These are phyloP conservation scores for Naganishia sp. DNA, from an alignment of 1,284 basidiomycete species.

Conservation along the genomic window DNA sequence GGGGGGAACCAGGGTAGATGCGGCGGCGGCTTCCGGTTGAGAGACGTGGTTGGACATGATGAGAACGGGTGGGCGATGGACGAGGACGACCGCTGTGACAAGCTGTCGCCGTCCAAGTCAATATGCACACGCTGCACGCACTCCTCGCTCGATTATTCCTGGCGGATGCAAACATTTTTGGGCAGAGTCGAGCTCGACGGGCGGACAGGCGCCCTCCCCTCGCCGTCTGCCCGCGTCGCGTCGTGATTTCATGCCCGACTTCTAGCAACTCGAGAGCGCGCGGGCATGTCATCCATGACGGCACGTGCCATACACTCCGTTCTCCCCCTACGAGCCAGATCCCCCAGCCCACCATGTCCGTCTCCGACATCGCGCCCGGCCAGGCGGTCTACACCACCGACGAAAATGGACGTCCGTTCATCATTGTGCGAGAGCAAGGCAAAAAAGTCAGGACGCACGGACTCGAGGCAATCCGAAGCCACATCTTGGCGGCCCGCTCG, in stretches of 20 bases:
- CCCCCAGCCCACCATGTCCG: slow-evolving; percentile 29
- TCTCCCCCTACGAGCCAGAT: not conserved
- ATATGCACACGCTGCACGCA: not conserved
- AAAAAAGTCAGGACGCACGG: slow-evolving; percentile 95
- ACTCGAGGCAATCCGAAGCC: slow-evolving; percentile 92
- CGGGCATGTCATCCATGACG: no score
- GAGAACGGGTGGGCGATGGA: not conserved
- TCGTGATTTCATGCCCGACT: slow-evolving; percentile 14
- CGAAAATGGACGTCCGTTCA: slow-evolving; percentile 82
- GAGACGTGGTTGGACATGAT: slow-evolving; percentile 28
- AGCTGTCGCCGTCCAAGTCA: not conserved
- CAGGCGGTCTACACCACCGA: slow-evolving; percentile 84
- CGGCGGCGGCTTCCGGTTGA: slow-evolving; percentile 18
- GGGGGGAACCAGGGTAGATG: slow-evolving; percentile 28
- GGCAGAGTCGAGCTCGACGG: not conserved
- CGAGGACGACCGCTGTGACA: no score
- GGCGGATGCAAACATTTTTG: slow-evolving; percentile 8
- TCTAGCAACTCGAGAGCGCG: no score
- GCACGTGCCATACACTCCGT: no score
- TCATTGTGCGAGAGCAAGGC: slow-evolving; percentile 89
- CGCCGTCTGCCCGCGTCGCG: not conserved
- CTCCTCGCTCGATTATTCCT: slow-evolving; percentile 11
- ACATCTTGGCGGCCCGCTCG: slow-evolving; percentile 83
- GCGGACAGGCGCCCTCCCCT: not conserved
- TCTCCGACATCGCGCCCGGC: slow-evolving; percentile 49